phyloP scores from a whole-genome alignment of 2,329 filamentous ascomycete genomes.

The Zymoseptoria tritici region DNA sequence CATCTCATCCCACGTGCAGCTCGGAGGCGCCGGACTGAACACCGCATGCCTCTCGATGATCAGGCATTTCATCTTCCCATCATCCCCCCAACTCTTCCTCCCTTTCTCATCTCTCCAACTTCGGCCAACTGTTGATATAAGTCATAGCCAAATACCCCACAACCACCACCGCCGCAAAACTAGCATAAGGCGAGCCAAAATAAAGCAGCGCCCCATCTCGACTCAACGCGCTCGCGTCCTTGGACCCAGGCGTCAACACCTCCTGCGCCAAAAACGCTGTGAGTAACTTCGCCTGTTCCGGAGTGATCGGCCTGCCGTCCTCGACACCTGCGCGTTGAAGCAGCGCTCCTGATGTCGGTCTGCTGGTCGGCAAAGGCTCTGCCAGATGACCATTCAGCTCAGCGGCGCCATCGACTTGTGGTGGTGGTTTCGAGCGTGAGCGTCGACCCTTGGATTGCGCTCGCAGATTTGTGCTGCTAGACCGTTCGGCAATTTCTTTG shows the following conservation, averaged over 20 bases:
- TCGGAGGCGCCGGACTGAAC: neutral
- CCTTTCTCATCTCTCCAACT: slow-evolving; percentile 36
- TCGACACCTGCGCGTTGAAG: slow-evolving; percentile 27
- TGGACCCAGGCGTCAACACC: slow-evolving; percentile 16
- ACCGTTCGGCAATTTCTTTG: slow-evolving; percentile 50
- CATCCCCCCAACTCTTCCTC: neutral
- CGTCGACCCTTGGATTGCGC: slow-evolving; percentile 10
- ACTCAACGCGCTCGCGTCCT: slow-evolving; percentile 1
- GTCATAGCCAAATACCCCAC: slow-evolving; percentile 26
- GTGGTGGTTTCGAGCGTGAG: slow-evolving; percentile 7
- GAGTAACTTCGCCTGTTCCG: slow-evolving; percentile 27
- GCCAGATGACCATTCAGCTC: slow-evolving; percentile 21
- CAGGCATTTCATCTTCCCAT: neutral
- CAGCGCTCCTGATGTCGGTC: slow-evolving; percentile 22
- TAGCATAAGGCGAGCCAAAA: slow-evolving; percentile 22
- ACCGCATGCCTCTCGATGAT: neutral
- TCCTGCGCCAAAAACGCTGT: slow-evolving; percentile 25
- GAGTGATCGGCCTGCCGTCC: slow-evolving; percentile 27
- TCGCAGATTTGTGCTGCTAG: slow-evolving; percentile 2
- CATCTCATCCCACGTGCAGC: too few species aligned
- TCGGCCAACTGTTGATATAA: slow-evolving; percentile 35
- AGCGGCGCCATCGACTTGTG: slow-evolving; percentile 13
- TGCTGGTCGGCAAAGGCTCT: slow-evolving; percentile 10
- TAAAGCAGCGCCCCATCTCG: slow-evolving; percentile 15
- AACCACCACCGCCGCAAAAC: slow-evolving; percentile 26